Percentiles rank a stretch among this genome's conserved stretches.
phyloP scores from a whole-genome alignment of 306 rosid species.

The Corylus americana region DNA sequence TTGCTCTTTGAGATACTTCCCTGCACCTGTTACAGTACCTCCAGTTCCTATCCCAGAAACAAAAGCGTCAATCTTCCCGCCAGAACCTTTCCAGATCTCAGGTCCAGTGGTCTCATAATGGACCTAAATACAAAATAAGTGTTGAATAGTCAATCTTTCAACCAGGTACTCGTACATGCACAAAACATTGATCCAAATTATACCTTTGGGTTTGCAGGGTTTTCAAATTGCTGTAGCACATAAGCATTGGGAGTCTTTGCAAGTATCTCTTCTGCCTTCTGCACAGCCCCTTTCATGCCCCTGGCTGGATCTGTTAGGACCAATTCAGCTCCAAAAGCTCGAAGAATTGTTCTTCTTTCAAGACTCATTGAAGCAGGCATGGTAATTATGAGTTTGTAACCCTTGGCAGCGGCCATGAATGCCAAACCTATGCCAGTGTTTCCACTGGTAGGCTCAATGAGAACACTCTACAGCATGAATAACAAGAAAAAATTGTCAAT shows the following conservation, averaged over 20 bases:
- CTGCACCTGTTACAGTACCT: slow-evolving; percentile 86
- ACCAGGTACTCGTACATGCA: slow-evolving; percentile 7
- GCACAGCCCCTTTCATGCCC: slow-evolving; percentile 90
- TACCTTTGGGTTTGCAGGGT: slow-evolving; percentile 92
- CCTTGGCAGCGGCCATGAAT: slow-evolving; percentile 92
- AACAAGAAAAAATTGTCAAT: slow-evolving; percentile 15
- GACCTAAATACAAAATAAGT: slow-evolving; percentile 39
- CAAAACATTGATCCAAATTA: slow-evolving; percentile 9
- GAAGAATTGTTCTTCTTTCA: slow-evolving; percentile 83
- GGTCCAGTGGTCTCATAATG: slow-evolving; percentile 96
- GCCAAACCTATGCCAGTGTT: slow-evolving; percentile 94
- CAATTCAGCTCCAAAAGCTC: slow-evolving; percentile 86
- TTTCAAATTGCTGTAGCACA: slow-evolving; percentile 87
- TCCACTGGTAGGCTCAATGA: slow-evolving; percentile 89
- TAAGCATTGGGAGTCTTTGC: slow-evolving; percentile 77
- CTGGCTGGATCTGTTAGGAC: slow-evolving; percentile 87
- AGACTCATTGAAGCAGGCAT: slow-evolving; percentile 96
- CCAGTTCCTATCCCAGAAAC: slow-evolving; percentile 97
- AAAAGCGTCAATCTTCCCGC: slow-evolving; percentile 77
- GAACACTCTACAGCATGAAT: slow-evolving; percentile 59
- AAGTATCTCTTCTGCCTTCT: slow-evolving; percentile 79
- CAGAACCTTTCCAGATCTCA: slow-evolving; percentile 82
- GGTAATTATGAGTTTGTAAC: slow-evolving; percentile 75
- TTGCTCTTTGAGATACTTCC: slow-evolving; percentile 84
- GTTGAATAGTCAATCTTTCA: slow-evolving; percentile 16